Base-by-base conservation (phyloP, 352 stramenopile species). In the Globisporangium solare region DNA sequence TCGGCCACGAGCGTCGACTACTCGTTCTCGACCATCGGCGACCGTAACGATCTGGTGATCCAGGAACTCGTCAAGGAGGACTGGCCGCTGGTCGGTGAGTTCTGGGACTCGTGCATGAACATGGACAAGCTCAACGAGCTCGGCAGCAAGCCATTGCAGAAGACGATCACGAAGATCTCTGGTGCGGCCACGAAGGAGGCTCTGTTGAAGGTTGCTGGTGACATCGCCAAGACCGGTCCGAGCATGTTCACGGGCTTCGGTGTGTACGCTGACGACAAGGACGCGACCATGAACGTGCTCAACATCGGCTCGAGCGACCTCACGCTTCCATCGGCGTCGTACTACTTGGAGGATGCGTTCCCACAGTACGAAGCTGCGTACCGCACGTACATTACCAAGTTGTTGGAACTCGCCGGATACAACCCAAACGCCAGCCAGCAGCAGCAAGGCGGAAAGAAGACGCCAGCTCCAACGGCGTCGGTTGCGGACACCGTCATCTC, bases 261-360 rank as follows among this genome's bases (percentile, higher is more conserved):
- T 20, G 72, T 79, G 0, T 63, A 67, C 22, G 71, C 79, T 0
- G 86, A 94, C 46, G 85, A 71, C 42, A 76, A 86, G 45, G 83
- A 97, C 55, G 78, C 73, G 6, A 74, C 85, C 35, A 66, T 68
- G 27, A 89, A 86, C 52, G 67, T 95, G 17, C 66, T 88, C 3
- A 86, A 94, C 66, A 60, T 98, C 3, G 71, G 60, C 32, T 74
- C 94, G 56, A 73, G 63, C 12, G 70, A 94, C 6, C 73, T 98
- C 41, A 78, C 68, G 31, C 66, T 98, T 17, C 83, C 88, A 35
- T 35, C 27, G 2, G 86, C 79, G 42, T 92, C 96, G 60, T 97
- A 97, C 63, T 93, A 97, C 48, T 85, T 91, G 56, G 79, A 35
- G 5, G 7, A 35, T 6, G 27, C 27, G 27, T 35, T 35, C 27